phyloP scores from a whole-genome alignment of 768 basidiomycete species.

The Neoboletus subvelutipes region DNA sequence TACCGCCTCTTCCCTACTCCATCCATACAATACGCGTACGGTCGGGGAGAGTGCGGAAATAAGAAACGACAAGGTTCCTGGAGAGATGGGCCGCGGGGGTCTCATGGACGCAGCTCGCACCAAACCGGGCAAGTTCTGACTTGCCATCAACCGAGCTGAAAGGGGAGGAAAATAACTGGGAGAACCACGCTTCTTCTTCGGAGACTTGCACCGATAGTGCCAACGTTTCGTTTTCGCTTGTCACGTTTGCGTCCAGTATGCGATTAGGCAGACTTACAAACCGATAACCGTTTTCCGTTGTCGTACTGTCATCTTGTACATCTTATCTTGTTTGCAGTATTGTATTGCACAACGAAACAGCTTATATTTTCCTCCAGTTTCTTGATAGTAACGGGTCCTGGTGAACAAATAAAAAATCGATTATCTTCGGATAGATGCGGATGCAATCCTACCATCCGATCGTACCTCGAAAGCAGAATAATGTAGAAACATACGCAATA shows the following conservation, averaged over 20 bases:
- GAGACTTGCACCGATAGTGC: background rate
- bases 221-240: constrained; percentile 4
- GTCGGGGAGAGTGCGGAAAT: constrained; percentile 49
- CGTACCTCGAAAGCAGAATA: constrained; percentile 27
- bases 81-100: constrained; percentile 42
- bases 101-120: constrained; percentile 45
- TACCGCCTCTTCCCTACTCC: constrained; percentile 45
- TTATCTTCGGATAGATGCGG: constrained; percentile 22
- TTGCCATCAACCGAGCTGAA: constrained; percentile 48
- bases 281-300: background rate
- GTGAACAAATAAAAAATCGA: constrained; percentile 18
- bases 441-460: constrained; percentile 10
- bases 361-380: background rate
- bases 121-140: constrained; percentile 39
- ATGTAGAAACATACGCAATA: constrained; percentile 31
- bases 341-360: background rate
- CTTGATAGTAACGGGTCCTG: background rate
- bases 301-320: constrained; percentile 14
- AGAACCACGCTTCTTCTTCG: background rate
- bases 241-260: constrained; percentile 23
- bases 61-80: constrained; percentile 42
- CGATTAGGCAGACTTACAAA: constrained; percentile 15
- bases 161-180: constrained; percentile 40
- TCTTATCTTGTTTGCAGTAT: background rate
- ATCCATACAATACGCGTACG: constrained; percentile 37